Base-by-base conservation (phyloP, 2,329 filamentous ascomycete species). In the Esteya vermicola region DNA sequence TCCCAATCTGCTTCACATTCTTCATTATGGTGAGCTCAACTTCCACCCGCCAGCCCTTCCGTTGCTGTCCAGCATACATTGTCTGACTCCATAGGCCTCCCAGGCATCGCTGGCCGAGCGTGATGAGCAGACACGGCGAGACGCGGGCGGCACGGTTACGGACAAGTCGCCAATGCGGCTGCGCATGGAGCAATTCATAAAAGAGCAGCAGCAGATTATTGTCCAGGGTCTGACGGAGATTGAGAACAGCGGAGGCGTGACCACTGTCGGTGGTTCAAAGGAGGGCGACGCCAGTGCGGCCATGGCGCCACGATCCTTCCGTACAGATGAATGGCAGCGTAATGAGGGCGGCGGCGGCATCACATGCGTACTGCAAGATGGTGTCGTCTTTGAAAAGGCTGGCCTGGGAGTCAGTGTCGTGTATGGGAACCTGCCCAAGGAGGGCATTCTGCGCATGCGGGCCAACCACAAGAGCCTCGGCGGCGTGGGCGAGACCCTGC, bases 331-430 rank as follows among this genome's bases (percentile, higher is more conserved):
- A 48, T 98, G 91, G 91, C 71, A 76, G 45, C 78, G 91, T 38
- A 79, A 83, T 43, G 79, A 86, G 55, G 91, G 91, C 40, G 91
- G 91, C 32, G 91, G 91, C 41, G 91, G 91, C 48, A 88, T 89
- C 51, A 93, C 85, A 14, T 94, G 88, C 60, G 88, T 98, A 30
- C 68, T 98, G 16, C 91, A 98, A 59, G 86, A 95, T 48, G 88
- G 91, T 50, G 89, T 93, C 46, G 85, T 95, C 38, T 98, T 98
- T 54, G 91, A 98, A 60, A 98, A 98, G 64, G 91, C 84, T 33
- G 91, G 91, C 23, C 86, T 96, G 44, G 94, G 93, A 54, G 88
- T 89, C 54, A 93, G 84, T 42, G 78, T 96, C 45, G 91, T 98
- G 37, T 96, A 98, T 56, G 91, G 91, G 45, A 82, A 79, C 36